Evolutionary conservation across 2,329 filamentous ascomycete species (phyloP).

Genomic region (Rutstroemia sp.): DNA sequence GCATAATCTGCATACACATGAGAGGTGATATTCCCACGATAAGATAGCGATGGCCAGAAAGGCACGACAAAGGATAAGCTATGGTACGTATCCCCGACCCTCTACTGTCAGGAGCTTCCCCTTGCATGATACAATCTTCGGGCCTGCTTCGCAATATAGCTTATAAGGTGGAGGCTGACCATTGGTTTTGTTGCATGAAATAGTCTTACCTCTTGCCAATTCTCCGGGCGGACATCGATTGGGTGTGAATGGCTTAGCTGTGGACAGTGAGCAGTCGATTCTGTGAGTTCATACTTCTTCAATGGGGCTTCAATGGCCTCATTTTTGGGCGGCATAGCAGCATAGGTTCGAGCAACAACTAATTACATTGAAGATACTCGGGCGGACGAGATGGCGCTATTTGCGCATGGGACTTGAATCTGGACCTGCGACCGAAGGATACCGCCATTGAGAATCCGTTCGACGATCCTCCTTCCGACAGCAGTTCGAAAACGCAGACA

Average conservation of each 20-base stretch:
- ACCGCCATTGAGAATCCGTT: constrained; percentile 24
- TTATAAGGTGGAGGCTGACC: not conserved
- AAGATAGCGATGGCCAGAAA: constrained; percentile 52
- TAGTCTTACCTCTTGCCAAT: constrained; percentile 66
- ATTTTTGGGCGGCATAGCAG: not conserved
- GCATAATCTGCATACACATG: not conserved
- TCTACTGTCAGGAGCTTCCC: not conserved
- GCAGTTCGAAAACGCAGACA: constrained; percentile 35
- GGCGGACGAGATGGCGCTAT: constrained; percentile 92
- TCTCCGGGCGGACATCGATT: constrained; percentile 80
- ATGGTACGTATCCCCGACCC: constrained; percentile 41
- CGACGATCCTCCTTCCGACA: constrained; percentile 24
- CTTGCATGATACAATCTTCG: not conserved
- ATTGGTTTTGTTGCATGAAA: constrained; percentile 9
- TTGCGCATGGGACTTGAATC: constrained; percentile 88
- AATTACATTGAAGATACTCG: constrained; percentile 62
- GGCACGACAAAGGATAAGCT: constrained; percentile 62
- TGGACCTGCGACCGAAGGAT: constrained; percentile 45
- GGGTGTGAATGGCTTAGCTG: constrained; percentile 88
- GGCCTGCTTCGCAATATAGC: not conserved
- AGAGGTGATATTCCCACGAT: not conserved
- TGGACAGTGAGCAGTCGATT: constrained; percentile 75
- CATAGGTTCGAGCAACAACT: not conserved
- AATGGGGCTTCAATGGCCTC: not conserved
- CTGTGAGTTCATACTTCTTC: constrained; percentile 48